Evolutionary conservation across 768 basidiomycete genomes (phyloP), one percentile per base, ranked within the genome.

Genomic region (Mycena olivaceomarginata): DNA sequence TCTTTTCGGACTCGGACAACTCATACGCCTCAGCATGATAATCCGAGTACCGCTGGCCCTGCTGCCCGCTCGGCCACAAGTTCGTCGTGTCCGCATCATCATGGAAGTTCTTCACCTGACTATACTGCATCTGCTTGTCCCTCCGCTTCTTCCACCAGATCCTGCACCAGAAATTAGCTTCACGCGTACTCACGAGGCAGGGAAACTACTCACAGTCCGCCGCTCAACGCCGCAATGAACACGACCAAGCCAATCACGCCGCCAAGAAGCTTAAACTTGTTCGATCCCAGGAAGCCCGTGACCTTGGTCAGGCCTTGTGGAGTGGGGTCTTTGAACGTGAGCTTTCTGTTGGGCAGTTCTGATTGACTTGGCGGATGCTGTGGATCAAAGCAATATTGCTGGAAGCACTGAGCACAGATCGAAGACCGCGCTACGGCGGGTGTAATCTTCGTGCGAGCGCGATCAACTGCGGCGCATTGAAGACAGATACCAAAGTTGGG

Each of bases 401-500:
- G 77, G 79, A 91, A 92, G 65, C 92, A 93, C 66, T 87, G 84
- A 40, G 84, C 80, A 70, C 87, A 88, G 56, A 88, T 57, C 7
- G 83, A 76, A 16, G 92, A 92, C 20, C 90, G 88, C 7, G 80
- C 40, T 8, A 85, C 82, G 0, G 82, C 9, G 1, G 88, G 86
- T 0, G 80, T 79, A 15, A 85, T 77, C 74, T 88, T 89, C 64
- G 86, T 77, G n/a, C 91, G 87, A 2, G 88, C 88, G 13, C 92
- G 89, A 76, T 92, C 92, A 67, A 92, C 83, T 39, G 86, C 87
- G 45, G 93, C 92, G 82, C 96, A 94, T 81, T 92, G 91, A 25
- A 97, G 86, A 80, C 96, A 97, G 51, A 87, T 88, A 4, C 93
- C 89, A 70, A 94, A 89, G 85, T 91, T 79, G 88, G 90, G 75